Base-by-base conservation (phyloP, 2,329 filamentous ascomycete species). In the Xenoacremonium recifei region DNA sequence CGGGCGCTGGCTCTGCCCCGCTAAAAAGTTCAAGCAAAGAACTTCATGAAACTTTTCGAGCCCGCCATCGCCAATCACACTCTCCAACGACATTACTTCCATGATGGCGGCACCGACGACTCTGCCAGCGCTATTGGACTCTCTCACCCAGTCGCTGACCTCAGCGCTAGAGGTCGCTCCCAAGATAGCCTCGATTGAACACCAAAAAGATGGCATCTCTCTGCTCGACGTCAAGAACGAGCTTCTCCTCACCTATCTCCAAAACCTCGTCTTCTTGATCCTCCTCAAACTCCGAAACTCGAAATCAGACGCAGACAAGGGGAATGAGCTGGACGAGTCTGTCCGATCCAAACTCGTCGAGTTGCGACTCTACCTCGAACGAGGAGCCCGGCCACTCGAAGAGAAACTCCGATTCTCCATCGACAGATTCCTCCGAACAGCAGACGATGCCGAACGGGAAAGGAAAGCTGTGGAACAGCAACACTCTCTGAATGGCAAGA, bases 161-260 rank as follows among this genome's bases (percentile, higher is more conserved):
- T 76, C 82, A 1, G 81, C 87, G 0, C 74, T 85, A 34, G 81
- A 90, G 44, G 82, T 84, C 5, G 76, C 84, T 0, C 80, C 85
- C 0, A 79, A 79, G 36, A 63, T 82, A 15, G 63, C 75, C n/a
- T 65, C 73, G 12, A 78, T 95, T 45, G 71, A 85, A 36, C 80
- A 87, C n/a, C 85, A 87, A 2, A 76, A 84, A 50, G 83, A 96
- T 57, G 92, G 93, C 60, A 93, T 99, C 44, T 96, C 93, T 1
- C 81, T 99, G 1, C 84, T 99, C 58, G 90, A 97, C 62, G 83
- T 89, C 51, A 99, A 99, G 71, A 97, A 95, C 68, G 93, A 99
- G 63, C 77, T 99, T n/a, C 82, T 99, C 15, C 82, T 99, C 29
- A 92, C 92, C 4, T 99, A 99, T 67, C 76, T 99, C 0, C 92